Conservation (phyloP, 2,329 filamentous ascomycete genomes). For the Aspergillus transmontanensis region DNA sequence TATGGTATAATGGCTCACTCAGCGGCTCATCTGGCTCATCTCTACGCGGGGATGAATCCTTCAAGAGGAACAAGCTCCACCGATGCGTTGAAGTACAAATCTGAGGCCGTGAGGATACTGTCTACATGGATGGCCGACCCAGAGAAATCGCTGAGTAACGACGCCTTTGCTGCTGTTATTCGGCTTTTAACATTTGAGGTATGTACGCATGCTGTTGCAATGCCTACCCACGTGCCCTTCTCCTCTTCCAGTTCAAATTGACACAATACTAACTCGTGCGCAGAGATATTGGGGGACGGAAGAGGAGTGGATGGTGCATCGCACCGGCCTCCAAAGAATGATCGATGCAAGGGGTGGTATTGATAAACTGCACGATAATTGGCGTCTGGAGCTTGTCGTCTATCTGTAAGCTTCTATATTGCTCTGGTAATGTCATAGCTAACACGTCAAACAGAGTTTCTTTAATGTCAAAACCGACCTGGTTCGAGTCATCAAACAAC, state of each 20-base stretch:
- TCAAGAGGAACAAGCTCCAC: conserved; percentile 25
- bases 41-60: conserved; percentile 32
- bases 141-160: conserved; percentile 34
- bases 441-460: conserved; percentile 23
- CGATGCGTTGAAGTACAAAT: conserved; percentile 34
- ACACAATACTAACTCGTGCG: neutral
- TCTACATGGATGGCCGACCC: conserved; percentile 36
- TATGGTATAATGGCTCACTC: conserved; percentile 47
- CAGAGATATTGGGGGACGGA: conserved; percentile 39
- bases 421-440: neutral
- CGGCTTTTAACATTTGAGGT: conserved; percentile 39
- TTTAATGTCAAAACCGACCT: conserved; percentile 31
- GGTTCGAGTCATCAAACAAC: conserved; percentile 31
- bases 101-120: conserved; percentile 40
- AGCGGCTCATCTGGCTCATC: conserved; percentile 41
- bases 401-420: conserved; percentile 26
- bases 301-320: conserved; percentile 37
- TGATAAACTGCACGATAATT: conserved; percentile 30
- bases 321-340: conserved; percentile 34
- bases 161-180: conserved; percentile 36
- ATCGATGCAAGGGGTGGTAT: conserved; percentile 38
- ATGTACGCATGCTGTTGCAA: neutral
- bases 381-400: conserved; percentile 31
- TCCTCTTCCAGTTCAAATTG: neutral
- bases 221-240: neutral